Evolutionary conservation across 2,329 filamentous ascomycete genomes (phyloP).

Genomic region (Massarina eburnea): DNA sequence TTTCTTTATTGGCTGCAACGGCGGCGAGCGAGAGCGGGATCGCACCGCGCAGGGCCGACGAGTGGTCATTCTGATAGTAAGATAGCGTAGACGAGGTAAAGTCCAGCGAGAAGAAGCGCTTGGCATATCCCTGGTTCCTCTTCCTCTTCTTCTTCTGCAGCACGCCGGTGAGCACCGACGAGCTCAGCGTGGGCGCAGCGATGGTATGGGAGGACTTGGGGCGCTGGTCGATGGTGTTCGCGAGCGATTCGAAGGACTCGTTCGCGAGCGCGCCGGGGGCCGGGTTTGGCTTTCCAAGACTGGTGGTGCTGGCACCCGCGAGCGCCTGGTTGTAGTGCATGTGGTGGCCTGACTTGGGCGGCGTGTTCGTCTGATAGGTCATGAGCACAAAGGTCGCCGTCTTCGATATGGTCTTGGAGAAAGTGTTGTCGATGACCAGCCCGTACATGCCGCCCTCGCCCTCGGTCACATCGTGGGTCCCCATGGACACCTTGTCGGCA

Average conservation of each 20-base stretch:
- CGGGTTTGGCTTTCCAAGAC: constrained; percentile 45
- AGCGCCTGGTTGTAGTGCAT: constrained; percentile 60
- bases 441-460: constrained; percentile 91
- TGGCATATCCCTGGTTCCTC: constrained; percentile 88
- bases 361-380: constrained; percentile 83
- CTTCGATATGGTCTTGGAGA: constrained; percentile 89
- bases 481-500: constrained; percentile 91
- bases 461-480: constrained; percentile 75
- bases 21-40: constrained; percentile 90
- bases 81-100: constrained; percentile 92
- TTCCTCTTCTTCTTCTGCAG: constrained; percentile 90
- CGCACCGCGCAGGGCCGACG: constrained; percentile 85
- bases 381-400: constrained; percentile 92
- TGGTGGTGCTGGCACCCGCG: constrained; percentile 50
- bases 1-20: constrained; percentile 83
- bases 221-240: constrained; percentile 42
- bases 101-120: constrained; percentile 93
- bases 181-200: constrained; percentile 18
- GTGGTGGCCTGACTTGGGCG: constrained; percentile 73
- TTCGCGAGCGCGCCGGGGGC: constrained; percentile 43
- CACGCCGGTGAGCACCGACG: constrained; percentile 76
- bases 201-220: constrained; percentile 41
- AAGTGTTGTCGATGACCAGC: constrained; percentile 97
- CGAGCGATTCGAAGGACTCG: constrained; percentile 56
- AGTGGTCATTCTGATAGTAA: constrained; percentile 94